Evolutionary conservation across 768 basidiomycete species (phyloP).

Genomic region (Naganishia vishniacii): DNA sequence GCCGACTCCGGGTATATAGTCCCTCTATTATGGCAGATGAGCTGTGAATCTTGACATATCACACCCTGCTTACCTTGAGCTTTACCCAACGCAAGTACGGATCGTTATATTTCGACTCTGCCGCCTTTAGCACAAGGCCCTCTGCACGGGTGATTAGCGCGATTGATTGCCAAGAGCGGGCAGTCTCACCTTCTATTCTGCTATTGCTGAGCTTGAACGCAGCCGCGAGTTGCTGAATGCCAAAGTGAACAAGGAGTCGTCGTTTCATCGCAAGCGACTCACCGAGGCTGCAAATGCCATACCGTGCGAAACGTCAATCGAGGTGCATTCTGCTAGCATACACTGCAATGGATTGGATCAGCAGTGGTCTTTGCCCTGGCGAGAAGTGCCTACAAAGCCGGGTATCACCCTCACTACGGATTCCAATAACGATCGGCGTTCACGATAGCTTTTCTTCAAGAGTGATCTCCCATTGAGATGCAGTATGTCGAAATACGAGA

Average conservation of each 20-base stretch:
- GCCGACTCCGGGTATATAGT: constrained; percentile 79
- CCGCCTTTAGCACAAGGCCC: constrained; percentile 69
- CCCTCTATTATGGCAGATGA: constrained; percentile 53
- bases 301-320: constrained; percentile 52
- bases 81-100: constrained; percentile 72
- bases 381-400: constrained; percentile 54
- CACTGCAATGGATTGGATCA: constrained; percentile 15
- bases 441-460: constrained; percentile 56
- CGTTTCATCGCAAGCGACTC: not conserved
- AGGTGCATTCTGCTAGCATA: constrained; percentile 56
- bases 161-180: not conserved
- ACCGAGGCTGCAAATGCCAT: constrained; percentile 17
- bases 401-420: constrained; percentile 54
- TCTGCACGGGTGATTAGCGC: constrained; percentile 34
- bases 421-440: constrained; percentile 63
- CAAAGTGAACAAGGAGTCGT: no score
- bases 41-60: not conserved
- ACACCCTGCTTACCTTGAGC: constrained; percentile 48
- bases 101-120: constrained; percentile 64
- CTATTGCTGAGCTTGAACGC: constrained; percentile 23
- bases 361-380: not conserved
- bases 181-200: constrained; percentile 29
- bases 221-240: not conserved
- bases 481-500: constrained; percentile 84
- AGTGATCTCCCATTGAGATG: constrained; percentile 61